These are phyloP conservation scores for Eutrema heterophyllum DNA, from an alignment of 345 rosid species.

Conservation along the genomic window DNA sequence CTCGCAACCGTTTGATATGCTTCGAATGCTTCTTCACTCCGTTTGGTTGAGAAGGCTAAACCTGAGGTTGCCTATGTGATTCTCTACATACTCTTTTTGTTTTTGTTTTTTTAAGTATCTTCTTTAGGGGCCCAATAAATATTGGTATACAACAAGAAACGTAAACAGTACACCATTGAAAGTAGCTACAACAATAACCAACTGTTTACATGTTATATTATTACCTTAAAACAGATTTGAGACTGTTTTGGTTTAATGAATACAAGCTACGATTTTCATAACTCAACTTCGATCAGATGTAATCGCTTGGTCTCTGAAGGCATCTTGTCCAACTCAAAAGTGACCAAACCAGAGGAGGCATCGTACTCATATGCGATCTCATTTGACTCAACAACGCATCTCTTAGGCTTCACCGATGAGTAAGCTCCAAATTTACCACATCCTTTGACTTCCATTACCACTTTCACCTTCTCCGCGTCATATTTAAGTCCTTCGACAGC, in stretches of 20 bases:
- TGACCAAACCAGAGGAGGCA: slow-evolving; percentile 44
- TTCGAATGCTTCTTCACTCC: slow-evolving; percentile 49
- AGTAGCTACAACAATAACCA: slow-evolving; percentile 1
- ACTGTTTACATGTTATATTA: not conserved
- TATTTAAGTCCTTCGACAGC: slow-evolving; percentile 63
- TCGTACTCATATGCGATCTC: slow-evolving; percentile 52
- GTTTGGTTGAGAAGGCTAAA: slow-evolving; percentile 54
- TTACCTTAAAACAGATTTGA: not conserved
- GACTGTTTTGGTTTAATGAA: not conserved
- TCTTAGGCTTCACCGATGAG: slow-evolving; percentile 64
- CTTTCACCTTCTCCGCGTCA: slow-evolving; percentile 37
- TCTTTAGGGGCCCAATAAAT: not conserved
- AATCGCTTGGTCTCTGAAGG: slow-evolving; percentile 11
- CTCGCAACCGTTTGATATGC: slow-evolving; percentile 45
- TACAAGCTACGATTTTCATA: not conserved
- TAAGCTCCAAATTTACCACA: slow-evolving; percentile 77
- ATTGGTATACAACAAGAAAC: slow-evolving; percentile 10
- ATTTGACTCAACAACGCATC: slow-evolving; percentile 48
- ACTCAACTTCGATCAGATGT: slow-evolving; percentile 18
- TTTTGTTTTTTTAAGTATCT: not conserved
- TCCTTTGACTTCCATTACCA: slow-evolving; percentile 58
- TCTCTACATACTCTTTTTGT: not conserved
- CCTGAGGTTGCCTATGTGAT: slow-evolving; percentile 27
- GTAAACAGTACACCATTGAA: not conserved
- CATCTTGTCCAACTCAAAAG: slow-evolving; percentile 20